These are phyloP conservation scores for Phaeophleospora eucalypticola DNA, from an alignment of 2,329 filamentous ascomycete genomes.

Conservation along the genomic window DNA sequence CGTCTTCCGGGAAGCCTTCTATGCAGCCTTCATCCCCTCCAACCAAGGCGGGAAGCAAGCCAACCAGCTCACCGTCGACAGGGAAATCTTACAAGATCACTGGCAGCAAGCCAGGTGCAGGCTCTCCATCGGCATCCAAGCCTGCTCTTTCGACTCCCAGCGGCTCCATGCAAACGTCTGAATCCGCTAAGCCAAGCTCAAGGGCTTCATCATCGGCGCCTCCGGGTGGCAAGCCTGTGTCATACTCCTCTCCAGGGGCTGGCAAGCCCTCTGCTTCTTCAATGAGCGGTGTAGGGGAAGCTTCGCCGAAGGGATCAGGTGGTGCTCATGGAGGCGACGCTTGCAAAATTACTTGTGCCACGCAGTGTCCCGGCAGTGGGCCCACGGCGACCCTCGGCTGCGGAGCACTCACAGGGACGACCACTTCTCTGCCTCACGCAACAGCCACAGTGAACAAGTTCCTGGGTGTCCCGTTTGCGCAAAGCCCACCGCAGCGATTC, in stretches of 20 bases:
- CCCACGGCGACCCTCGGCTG: conserved; percentile 30
- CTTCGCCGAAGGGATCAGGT: neutral
- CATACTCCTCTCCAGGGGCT: neutral
- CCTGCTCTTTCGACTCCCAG: too few species aligned
- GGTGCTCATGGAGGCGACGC: neutral
- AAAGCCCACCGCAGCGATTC: conserved; percentile 32
- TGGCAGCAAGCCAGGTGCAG: neutral
- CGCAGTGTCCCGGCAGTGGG: conserved; percentile 11
- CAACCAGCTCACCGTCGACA: neutral
- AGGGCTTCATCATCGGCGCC: too few species aligned
- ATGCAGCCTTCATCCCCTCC: neutral
- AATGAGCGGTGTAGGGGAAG: neutral
- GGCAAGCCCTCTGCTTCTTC: neutral
- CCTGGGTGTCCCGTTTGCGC: conserved; percentile 34
- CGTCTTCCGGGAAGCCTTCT: neutral
- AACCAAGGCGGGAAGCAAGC: neutral
- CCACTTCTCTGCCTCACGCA: conserved; percentile 29
- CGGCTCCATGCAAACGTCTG: too few species aligned
- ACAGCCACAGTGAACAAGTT: conserved; percentile 33
- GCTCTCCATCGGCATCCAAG: neutral
- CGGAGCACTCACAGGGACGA: conserved; percentile 28
- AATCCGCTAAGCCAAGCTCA: neutral
- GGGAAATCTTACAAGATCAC: neutral
- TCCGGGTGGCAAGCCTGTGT: neutral
- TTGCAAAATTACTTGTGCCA: conserved; percentile 2